Conservation (phyloP, 2,329 filamentous ascomycete genomes). For the Microdochium paspali region DNA sequence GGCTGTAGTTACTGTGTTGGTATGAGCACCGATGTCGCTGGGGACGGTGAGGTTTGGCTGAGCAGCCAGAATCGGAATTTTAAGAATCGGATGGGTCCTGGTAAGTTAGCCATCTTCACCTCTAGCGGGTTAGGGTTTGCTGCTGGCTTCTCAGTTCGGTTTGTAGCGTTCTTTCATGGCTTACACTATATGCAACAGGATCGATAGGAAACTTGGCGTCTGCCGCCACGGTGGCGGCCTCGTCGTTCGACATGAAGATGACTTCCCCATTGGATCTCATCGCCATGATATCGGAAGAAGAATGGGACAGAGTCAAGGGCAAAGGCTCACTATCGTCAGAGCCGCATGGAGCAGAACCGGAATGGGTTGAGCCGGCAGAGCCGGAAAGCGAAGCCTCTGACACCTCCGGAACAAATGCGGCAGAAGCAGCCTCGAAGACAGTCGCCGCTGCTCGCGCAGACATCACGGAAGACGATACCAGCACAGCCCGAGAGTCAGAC, state of each 20-base stretch:
- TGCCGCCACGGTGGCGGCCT: conserved; percentile 35
- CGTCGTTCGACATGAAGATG: conserved; percentile 32
- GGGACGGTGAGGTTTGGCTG: conserved; percentile 30
- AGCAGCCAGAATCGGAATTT: conserved; percentile 37
- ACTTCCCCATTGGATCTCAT: conserved; percentile 24
- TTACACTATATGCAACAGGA: conserved; percentile 11
- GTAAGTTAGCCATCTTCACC: conserved; percentile 8
- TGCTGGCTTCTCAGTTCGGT: not conserved
- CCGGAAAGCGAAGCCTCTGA: not conserved
- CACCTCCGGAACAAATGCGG: not conserved
- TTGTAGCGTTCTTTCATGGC: too few relatives aligned
- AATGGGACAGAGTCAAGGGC: conserved; percentile 9
- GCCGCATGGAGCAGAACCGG: conserved; percentile 1
- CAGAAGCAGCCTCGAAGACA: not conserved
- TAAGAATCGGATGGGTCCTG: conserved; percentile 32
- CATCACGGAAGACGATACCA: not conserved
- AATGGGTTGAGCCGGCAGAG: conserved; percentile 6
- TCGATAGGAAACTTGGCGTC: conserved; percentile 33
- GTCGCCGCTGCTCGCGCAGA: not conserved
- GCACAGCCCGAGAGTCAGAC: not conserved
- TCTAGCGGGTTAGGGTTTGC: too few relatives aligned
- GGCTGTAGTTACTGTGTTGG: conserved; percentile 36
- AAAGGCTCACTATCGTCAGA: conserved; percentile 7
- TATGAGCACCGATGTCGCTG: conserved; percentile 28
- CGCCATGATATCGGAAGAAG: conserved; percentile 11